Evolutionary conservation across 2,329 filamentous ascomycete species (phyloP), one percentile per base, ranked within the genome.

Genomic region (Cladosporium sp.): DNA sequence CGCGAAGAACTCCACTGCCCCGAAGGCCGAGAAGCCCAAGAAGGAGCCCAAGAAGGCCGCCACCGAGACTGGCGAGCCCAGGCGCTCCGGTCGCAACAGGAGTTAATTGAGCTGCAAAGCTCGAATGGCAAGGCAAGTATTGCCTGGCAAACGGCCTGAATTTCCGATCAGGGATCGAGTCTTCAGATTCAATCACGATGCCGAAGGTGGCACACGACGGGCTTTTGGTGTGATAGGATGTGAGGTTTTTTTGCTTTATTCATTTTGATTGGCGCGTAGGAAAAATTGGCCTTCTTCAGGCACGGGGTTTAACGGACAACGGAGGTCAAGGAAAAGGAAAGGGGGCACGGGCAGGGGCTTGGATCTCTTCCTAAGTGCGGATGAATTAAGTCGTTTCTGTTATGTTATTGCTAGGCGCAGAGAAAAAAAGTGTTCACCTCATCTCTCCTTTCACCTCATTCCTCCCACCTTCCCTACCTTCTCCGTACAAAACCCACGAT

Each of bases 41-140:
- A 70, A 67, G 56, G 62, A 70, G 58, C 69, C 73, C 24, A 76
- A 77, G 70, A 71, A 71, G 58, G 73, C 74, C 29, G 73, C 74
- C 9, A 77, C 74, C 24, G 73, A 69, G 44, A 67, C 70, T 49
- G 74, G 74, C 38, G 67, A 74, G 64, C 74, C 74, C 22, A 63
- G 74, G 51, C 71, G 74, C 48, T 75, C 72, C 42, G 68, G 65
- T 20, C 66, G 74, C 51, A 72, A 73, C 56, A 43, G 41, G 38
- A 38, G 27, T 40, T 19, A 27, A 48, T 24, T n/a, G 7, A n/a
- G 8, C 37, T 17, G 1, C 55, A 62, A 30, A 51, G 60, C 15
- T 30, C 20, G 22, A n/a, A 34, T 40, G 19, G n/a, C 18, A 30
- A 13, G 22, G 13, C 36, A 30, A 11, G 18, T 9, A 4, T 32